Base-by-base conservation (phyloP, 2,329 filamentous ascomycete species). In the Cordyceps farinosa region DNA sequence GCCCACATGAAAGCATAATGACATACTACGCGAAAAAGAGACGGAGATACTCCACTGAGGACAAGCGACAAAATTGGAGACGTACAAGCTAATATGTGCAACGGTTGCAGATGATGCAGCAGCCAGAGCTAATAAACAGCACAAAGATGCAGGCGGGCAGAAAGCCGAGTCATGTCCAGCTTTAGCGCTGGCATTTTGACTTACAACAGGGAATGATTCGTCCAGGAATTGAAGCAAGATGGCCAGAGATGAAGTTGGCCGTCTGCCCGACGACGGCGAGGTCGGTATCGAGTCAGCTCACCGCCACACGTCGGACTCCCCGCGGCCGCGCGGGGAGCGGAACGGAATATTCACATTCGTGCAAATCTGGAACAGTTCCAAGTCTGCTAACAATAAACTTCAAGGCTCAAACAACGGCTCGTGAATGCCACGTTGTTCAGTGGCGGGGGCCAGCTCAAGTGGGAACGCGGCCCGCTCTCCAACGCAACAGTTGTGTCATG, bases 361-460 rank as follows among this genome's bases (percentile, higher is more conserved):
- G 6, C 10, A 15, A 17, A 47, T 27, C n/a, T 44, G 40, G 17
- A 34, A 32, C 15, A 45, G 32, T 2, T 40, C 27, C 22, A 34
- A 10, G 11, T 29, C 5, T 30, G 11, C 15, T 42, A 15, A 51
- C 4, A 27, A 50, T 10, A 9, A 42, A 55, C 5, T n/a, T 5
- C 13, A 57, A 22, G 42, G 38, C 38, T 32, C 42, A 36, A 47
- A 36, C 5, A 15, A 47, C 42, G 42, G 42, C 42, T n/a, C 29
- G n/a, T 47, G 4, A n/a, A 32, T 32, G 54, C 54, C 54, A 57
- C 54, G 54, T 57, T 57, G 54, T 57, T 42, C n/a, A 27, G 11
- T 47, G 17, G 53, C 42, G 42, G 29, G 54, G 29, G 42, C n/a
- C 54, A 30, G 54, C 17, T 47, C 4, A 3, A 13, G 53, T 56